Evolutionary conservation across 176 grass and related monocot genomes (phyloP).

Genomic region (Alloteropsis semialata): DNA sequence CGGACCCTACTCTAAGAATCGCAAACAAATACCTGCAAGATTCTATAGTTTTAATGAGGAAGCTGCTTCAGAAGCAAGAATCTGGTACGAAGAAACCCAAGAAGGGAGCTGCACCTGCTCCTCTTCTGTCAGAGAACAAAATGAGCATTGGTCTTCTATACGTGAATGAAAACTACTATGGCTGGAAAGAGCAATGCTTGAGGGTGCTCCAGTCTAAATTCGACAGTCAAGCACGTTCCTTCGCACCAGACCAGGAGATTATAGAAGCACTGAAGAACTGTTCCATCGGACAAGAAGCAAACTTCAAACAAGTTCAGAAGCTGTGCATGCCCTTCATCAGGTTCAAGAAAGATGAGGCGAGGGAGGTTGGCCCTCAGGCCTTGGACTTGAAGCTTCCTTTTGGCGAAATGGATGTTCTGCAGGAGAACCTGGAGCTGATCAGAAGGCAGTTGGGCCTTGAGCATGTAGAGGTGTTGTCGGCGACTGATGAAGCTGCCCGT

Average conservation of each 20-base stretch:
- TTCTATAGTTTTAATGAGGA: slow-evolving; percentile 31
- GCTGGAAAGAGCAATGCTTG: slow-evolving; percentile 64
- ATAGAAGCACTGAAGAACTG: slow-evolving; percentile 41
- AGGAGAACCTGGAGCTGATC: slow-evolving; percentile 50
- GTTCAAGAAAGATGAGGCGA: slow-evolving; percentile 49
- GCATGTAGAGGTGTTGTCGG: slow-evolving; percentile 37
- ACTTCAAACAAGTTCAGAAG: slow-evolving; percentile 58
- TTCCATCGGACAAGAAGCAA: slow-evolving; percentile 26
- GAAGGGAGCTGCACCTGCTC: slow-evolving; percentile 31
- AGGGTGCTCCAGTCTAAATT: slow-evolving; percentile 48
- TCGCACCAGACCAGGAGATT: slow-evolving; percentile 54
- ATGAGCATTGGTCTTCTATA: slow-evolving; percentile 42
- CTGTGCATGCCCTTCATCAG: slow-evolving; percentile 74
- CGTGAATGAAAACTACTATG: slow-evolving; percentile 53
- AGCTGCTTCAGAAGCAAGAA: slow-evolving; percentile 50
- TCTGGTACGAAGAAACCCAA: slow-evolving; percentile 51
- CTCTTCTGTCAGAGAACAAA: background rate
- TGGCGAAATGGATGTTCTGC: slow-evolving; percentile 54
- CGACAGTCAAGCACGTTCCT: slow-evolving; percentile 28
- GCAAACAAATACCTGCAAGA: background rate
- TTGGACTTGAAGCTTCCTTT: slow-evolving; percentile 61
- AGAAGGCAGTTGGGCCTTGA: slow-evolving; percentile 53
- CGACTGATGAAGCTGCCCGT: background rate
- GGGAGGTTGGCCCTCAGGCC: slow-evolving; percentile 40
- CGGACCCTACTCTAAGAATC: background rate